phyloP scores from a whole-genome alignment of 2,329 filamentous ascomycete species.

The Magnaporthiopsis rhizophila region DNA sequence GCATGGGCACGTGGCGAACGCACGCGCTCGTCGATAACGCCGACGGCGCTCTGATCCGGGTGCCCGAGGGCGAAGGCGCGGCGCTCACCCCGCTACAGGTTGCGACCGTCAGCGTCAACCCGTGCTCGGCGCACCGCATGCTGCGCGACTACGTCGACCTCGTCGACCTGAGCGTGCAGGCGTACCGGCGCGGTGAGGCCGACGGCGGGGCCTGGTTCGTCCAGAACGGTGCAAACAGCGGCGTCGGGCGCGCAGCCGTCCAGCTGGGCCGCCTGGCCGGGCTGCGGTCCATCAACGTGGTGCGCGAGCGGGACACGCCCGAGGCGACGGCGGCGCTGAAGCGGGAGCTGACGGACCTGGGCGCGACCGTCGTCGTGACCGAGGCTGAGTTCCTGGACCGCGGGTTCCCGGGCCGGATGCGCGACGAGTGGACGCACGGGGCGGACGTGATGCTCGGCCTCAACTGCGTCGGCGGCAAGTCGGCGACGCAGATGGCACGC shows the following conservation, averaged over 20 bases:
- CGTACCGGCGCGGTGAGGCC: conserved; percentile 46
- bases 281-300: conserved; percentile 80
- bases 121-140: conserved; percentile 91
- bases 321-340: conserved; percentile 55
- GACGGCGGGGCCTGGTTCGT: conserved; percentile 92
- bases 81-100: conserved; percentile 64
- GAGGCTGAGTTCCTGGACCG: conserved; percentile 46
- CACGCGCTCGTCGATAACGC: conserved; percentile 61
- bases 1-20: conserved; percentile 91
- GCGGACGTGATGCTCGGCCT: conserved; percentile 70
- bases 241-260: conserved; percentile 84
- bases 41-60: conserved; percentile 53
- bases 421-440: conserved; percentile 57
- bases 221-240: conserved; percentile 93
- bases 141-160: conserved; percentile 65
- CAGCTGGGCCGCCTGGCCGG: conserved; percentile 84
- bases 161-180: conserved; percentile 35
- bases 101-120: conserved; percentile 86
- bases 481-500: conserved; percentile 70
- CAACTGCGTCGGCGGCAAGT: conserved; percentile 91
- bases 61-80: conserved; percentile 27
- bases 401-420: conserved; percentile 53
- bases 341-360: conserved; percentile 43
- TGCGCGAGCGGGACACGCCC: conserved; percentile 61
- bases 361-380: conserved; percentile 49